Base-by-base conservation (phyloP, 305 asterid species). In the Fraxinus angustifolia region DNA sequence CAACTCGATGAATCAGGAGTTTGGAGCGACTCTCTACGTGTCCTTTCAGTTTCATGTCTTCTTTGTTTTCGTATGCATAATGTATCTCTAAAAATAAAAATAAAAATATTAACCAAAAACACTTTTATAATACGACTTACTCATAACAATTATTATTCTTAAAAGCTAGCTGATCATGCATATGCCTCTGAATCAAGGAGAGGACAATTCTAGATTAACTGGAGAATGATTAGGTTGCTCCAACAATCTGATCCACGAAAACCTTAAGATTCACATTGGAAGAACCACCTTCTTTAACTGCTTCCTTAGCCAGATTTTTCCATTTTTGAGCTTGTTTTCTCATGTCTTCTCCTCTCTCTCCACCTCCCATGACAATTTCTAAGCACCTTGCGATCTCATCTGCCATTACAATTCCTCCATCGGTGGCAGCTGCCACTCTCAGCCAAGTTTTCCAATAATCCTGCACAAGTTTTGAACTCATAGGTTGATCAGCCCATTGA, bases 391-490 rank as follows among this genome's bases (percentile, higher is more conserved):
- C 65, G 1, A 90, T 58, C 73, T 87, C 90, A 40, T 84, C 81
- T 2, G 80, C 83, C 82, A 78, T 84, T 12, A 83, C 87, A 34
- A 81, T 58, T 2, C 89, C 93, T 45, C 62, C 83, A 36, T 75
- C 87, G 42, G 36, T 82, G 33, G 77, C 83, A n/a, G 48, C 74
- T 0, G 6, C 31, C 67, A 81, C 87, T 50, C 87, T 89, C 30
- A 89, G 75, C 35, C 93, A 91, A 3, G 80, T 86, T 87, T 67
- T 84, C 93, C 93, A 89, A 30, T 77, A 80, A 78, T 90, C 91
- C 81, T 89, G 87, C 28, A 84, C 80, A 56, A 89, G 85, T 70
- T 90, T 90, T 0, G 89, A 90, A 35, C 85, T 89, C 53, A 84
- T 85, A 4, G 26, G 2, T 48, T 90, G 92, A 56, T 89, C 92